A percentile compares a stretch with the other conserved stretches of the same genome.
Evolutionary conservation across 176 grass and related monocot genomes (phyloP).

Genomic region (Cenchrus purpureus): DNA sequence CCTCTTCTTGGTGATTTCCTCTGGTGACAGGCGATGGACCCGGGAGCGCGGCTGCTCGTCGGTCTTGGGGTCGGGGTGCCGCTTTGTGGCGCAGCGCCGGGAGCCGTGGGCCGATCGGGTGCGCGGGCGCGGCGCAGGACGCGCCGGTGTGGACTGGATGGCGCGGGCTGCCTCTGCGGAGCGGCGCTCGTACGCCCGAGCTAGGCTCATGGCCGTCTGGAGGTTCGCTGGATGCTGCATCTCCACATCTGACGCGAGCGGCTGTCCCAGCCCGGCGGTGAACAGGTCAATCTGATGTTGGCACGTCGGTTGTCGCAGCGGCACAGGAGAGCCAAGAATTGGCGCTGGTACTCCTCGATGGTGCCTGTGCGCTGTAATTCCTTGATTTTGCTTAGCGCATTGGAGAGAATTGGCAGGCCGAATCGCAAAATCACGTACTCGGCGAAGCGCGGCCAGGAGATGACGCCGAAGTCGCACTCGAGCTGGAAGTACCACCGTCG

Average conservation of each 20-base stretch:
- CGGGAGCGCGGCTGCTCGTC: too few relatives aligned
- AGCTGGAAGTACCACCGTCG: too few relatives aligned
- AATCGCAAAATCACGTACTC: not conserved
- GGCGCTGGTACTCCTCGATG: not conserved
- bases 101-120: accelerated
- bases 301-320: not conserved
- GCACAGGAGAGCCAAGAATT: not conserved
- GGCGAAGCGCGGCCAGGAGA: not conserved
- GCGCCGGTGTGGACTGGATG: accelerated
- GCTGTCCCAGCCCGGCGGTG: not conserved
- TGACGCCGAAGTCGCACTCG: not conserved
- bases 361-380: not conserved
- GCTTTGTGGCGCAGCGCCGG: accelerated
- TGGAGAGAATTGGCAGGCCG: not conserved
- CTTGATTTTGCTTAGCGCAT: not conserved
- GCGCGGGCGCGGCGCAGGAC: too few relatives aligned
- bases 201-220: not conserved
- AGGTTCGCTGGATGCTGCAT: not conserved
- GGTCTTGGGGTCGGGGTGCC: too few relatives aligned
- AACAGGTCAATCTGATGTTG: not conserved
- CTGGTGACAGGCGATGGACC: too few relatives aligned
- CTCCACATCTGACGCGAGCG: not conserved
- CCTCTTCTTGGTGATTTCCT: too few relatives aligned
- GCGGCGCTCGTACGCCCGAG: not conserved
- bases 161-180: not conserved